Percentiles rank a stretch among this genome's conserved stretches.
phyloP scores from a whole-genome alignment of 129 eudicot genomes.

The carrot (Daucus carota) region DNA sequence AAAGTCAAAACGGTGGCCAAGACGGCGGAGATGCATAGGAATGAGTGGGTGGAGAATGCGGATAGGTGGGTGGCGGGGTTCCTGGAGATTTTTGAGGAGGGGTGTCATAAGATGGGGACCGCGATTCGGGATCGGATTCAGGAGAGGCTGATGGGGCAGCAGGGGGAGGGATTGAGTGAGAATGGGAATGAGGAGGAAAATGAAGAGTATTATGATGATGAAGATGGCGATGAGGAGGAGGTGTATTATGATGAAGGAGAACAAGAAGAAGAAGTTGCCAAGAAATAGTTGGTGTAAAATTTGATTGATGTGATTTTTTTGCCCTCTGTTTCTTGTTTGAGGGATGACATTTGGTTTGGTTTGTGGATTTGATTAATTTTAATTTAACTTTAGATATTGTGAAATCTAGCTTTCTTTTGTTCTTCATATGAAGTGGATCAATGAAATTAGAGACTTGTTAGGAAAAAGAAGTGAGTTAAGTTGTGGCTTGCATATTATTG shows the following conservation, averaged over 20 bases:
- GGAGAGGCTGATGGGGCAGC: conserved; percentile 25
- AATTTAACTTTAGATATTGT: not conserved
- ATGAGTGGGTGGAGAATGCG: conserved; percentile 33
- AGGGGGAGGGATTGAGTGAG: conserved; percentile 6
- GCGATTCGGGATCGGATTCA: conserved; percentile 28
- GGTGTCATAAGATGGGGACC: conserved; percentile 35
- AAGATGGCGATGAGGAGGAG: conserved; percentile 21
- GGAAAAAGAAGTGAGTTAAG: too few species aligned
- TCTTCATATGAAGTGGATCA: not conserved
- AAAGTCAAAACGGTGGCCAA: conserved; percentile 27
- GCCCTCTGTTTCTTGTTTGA: not conserved
- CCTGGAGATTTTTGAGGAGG: conserved; percentile 35
- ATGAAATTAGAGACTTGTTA: not conserved
- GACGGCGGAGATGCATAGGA: conserved; percentile 22
- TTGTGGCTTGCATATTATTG: not conserved
- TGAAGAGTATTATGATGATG: conserved; percentile 14
- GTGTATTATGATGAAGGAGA: conserved; percentile 27
- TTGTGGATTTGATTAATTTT: not conserved
- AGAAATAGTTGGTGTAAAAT: not conserved
- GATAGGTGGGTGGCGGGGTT: conserved; percentile 37
- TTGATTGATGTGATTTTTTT: not conserved
- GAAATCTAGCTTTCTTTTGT: not conserved
- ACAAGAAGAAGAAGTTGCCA: conserved; percentile 19
- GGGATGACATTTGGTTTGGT: not conserved
- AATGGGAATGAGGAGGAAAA: conserved; percentile 13